phyloP scores from a whole-genome alignment of 2,329 filamentous ascomycete genomes.

The Trichophyton rubrum region DNA sequence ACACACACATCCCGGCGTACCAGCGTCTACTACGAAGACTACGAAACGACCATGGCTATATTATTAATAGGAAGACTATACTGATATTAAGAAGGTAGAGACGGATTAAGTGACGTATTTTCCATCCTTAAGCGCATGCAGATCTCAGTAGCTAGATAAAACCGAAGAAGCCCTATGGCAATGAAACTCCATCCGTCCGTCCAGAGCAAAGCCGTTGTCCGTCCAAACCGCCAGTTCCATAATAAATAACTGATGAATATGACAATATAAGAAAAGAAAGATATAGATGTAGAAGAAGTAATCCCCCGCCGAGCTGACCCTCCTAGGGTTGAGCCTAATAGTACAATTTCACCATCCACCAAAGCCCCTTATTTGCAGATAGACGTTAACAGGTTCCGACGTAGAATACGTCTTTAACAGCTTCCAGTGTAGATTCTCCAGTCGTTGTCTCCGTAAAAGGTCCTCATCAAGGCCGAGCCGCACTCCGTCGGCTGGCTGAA shows the following conservation, averaged over 20 bases:
- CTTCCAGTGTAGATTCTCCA: slow-evolving; percentile 49
- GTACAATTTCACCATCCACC: not conserved
- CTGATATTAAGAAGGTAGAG: not conserved
- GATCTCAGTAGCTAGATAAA: not conserved
- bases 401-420: slow-evolving; percentile 12
- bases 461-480: slow-evolving; percentile 45
- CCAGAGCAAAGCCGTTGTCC: not conserved
- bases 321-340: not conserved
- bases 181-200: not conserved
- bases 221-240: not conserved
- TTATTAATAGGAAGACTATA: no score
- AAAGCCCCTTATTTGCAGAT: no score
- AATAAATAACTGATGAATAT: not conserved
- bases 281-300: not conserved
- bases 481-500: slow-evolving; percentile 56
- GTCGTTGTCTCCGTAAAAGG: slow-evolving; percentile 45
- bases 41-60: no score
- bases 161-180: not conserved
- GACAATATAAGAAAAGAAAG: no score
- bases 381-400: no score
- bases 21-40: no score
- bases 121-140: not conserved
- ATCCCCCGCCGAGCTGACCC: not conserved
- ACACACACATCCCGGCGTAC: no score
- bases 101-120: not conserved